Base-by-base conservation (phyloP, 139 green algal species). In the Nannochloris sp. region DNA sequence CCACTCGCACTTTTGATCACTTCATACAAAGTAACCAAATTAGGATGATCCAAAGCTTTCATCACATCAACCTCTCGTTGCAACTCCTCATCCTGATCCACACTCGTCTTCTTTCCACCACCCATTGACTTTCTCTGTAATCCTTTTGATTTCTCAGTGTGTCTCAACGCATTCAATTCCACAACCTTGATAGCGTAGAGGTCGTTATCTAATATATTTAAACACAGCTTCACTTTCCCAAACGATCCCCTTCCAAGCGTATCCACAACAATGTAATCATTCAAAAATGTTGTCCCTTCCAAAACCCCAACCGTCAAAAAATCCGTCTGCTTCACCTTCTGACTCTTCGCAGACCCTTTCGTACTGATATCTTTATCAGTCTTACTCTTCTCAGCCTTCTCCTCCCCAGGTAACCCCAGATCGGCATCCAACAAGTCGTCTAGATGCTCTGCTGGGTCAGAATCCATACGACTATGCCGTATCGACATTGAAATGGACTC, bases 141-240 rank as follows among this genome's bases (percentile, higher is more conserved):
- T 33, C 31, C 31, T n/a, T 49, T 45, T 17, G 29, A 49, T n/a
- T 46, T 8, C n/a, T 31, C 4, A 17, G 26, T 43, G 0, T 20
- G 16, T 43, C 57, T 66, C 33, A 31, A 29, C 16, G 58, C 58
- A 17, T 64, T 25, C 12, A 5, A 29, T 63, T 61, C 69, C 44
- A 85, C 28, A 51, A 93, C 79, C 73, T 95, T 95, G 44, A 95
- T 62, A 3, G 87, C 87, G 29, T 90, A 92, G 65, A 95, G 73
- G 20, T 71, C 67, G 36, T 85, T 79, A 68, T 95, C 82, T 14
- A 82, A 17, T 6, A 71, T 87, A 83, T 90, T 91, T n/a, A 95
- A 78, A 67, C 80, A 88, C 53, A 94, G 80, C 82, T 91, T 92
- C 12, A 95, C 87, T 61, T 89, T 92, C 60, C 87, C 87, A 60